Percentiles rank a stretch among this genome's conserved stretches.
Evolutionary conservation across 2,329 filamentous ascomycete genomes (phyloP).

Genomic region (Cladosporium sp.): DNA sequence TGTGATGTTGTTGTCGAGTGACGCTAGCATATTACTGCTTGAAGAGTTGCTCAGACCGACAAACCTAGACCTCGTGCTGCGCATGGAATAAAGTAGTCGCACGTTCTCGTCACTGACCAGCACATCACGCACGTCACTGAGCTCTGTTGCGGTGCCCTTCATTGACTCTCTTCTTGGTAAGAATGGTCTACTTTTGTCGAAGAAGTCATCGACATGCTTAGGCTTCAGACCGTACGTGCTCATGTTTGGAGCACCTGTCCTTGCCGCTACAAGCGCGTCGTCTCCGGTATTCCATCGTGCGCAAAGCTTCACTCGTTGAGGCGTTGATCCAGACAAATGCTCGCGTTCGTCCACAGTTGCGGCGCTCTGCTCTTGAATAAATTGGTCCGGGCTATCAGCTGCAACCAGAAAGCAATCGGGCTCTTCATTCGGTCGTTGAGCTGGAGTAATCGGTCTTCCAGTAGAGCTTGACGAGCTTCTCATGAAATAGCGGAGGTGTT

Average conservation of each 20-base stretch:
- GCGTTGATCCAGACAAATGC: constrained; percentile 28
- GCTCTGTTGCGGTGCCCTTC: constrained; percentile 10
- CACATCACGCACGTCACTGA: constrained; percentile 41
- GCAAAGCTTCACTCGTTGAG: constrained; percentile 32
- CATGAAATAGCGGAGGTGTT: constrained; percentile 46
- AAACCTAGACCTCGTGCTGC: constrained; percentile 50
- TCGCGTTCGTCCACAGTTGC: constrained; percentile 46
- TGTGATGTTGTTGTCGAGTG: constrained; percentile 50
- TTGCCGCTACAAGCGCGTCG: constrained; percentile 31
- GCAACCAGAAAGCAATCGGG: constrained; percentile 45
- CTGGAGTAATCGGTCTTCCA: constrained; percentile 14
- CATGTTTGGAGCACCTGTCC: constrained; percentile 23
- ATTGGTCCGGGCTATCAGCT: constrained; percentile 50
- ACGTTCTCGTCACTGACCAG: constrained; percentile 46
- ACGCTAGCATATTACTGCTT: constrained; percentile 48
- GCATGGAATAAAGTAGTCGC: constrained; percentile 48
- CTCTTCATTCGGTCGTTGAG: constrained; percentile 28
- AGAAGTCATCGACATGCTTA: constrained; percentile 44
- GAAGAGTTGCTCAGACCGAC: constrained; percentile 48
- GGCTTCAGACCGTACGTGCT: constrained; percentile 40
- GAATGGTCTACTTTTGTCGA: constrained; percentile 36
- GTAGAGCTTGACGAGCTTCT: constrained; percentile 32
- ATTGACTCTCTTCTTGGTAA: constrained; percentile 19
- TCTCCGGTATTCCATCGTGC: constrained; percentile 32
- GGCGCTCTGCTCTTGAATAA: constrained; percentile 47